phyloP scores from a whole-genome alignment of 2,329 filamentous ascomycete species.

The Monosporascus sp. region DNA sequence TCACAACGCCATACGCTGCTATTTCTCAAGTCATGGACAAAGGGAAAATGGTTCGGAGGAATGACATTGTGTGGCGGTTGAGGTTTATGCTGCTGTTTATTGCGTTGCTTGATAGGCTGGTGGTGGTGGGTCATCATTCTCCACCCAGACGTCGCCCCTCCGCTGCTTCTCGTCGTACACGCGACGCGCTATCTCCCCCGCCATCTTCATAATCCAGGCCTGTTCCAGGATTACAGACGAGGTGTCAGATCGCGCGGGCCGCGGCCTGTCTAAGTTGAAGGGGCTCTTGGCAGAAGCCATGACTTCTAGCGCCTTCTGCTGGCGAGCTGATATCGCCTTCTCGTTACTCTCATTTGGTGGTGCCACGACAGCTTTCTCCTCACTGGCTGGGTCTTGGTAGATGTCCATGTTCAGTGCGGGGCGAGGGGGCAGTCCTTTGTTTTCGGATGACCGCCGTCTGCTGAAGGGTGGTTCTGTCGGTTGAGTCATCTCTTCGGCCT shows the following conservation, averaged over 20 bases:
- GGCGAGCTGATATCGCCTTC: constrained; percentile 7
- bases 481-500: constrained; percentile 45
- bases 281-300: constrained; percentile 23
- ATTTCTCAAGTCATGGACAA: constrained; percentile 1
- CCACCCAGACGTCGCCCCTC: constrained; percentile 47
- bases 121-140: constrained; percentile 53
- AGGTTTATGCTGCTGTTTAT: constrained; percentile 24
- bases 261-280: constrained; percentile 23
- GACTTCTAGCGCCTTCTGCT: constrained; percentile 21
- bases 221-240: constrained; percentile 65
- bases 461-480: constrained; percentile 22
- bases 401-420: constrained; percentile 30
- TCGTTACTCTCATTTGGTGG: constrained; percentile 8
- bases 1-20: neutral
- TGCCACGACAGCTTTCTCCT: constrained; percentile 9
- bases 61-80: neutral
- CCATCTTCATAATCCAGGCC: constrained; percentile 90
- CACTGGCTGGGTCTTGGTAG: constrained; percentile 21
- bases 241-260: constrained; percentile 40
- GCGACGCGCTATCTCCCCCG: constrained; percentile 79
- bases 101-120: constrained; percentile 55
- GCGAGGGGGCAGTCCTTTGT: constrained; percentile 24
- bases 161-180: constrained; percentile 80
- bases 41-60: constrained; percentile 2
- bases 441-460: constrained; percentile 39